Evolutionary conservation across 2,329 filamentous ascomycete genomes (phyloP).

Genomic region (Akanthomyces muscarius): DNA sequence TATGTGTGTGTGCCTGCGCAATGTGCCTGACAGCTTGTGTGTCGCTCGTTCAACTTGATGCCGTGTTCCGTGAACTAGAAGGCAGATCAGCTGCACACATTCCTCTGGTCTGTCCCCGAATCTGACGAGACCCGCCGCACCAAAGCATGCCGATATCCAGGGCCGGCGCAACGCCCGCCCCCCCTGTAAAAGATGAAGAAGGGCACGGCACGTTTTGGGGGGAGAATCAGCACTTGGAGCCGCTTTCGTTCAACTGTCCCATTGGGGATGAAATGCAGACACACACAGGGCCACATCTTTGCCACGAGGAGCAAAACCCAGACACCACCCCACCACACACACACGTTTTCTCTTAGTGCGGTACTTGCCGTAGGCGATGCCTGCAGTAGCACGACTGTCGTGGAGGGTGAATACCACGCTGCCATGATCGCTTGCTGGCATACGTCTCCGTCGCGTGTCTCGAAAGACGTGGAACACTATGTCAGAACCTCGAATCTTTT

Average conservation of each 20-base stretch:
- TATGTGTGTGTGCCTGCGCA: neutral
- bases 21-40: constrained; percentile 6
- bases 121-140: constrained; percentile 6
- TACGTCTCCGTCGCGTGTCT: neutral
- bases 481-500: neutral
- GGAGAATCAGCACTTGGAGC: constrained; percentile 1
- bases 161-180: constrained; percentile 11
- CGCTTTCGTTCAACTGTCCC: neutral
- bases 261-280: too few species aligned
- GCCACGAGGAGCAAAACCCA: neutral
- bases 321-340: neutral
- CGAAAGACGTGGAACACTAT: constrained; percentile 1
- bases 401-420: constrained; percentile 15
- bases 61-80: constrained; percentile 9
- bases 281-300: neutral
- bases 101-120: neutral
- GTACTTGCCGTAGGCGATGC: constrained; percentile 9
- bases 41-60: constrained; percentile 12
- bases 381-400: neutral
- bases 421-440: constrained; percentile 12
- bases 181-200: constrained; percentile 1
- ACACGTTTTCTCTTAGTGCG: neutral
- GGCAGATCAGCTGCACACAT: neutral
- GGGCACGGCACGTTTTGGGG: neutral
- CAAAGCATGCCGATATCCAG: constrained; percentile 8